Percentiles rank a stretch among this genome's conserved stretches.
Conservation (phyloP, 1,284 basidiomycete species). For the Abortiporus biennis region DNA sequence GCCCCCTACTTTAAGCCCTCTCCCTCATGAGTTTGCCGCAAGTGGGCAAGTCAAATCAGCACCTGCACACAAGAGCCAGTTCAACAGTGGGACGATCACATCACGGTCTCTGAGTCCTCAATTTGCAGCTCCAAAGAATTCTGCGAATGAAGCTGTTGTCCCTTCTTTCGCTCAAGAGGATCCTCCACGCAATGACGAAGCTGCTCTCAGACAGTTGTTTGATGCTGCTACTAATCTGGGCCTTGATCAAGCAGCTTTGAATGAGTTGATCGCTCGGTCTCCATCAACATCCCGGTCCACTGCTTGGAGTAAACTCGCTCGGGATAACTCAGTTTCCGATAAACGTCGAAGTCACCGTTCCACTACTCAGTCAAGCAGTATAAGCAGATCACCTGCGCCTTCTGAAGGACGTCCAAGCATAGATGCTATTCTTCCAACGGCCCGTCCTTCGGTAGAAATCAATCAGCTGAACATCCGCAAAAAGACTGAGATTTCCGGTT, state of each 20-base stretch:
- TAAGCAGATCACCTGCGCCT: constrained; percentile 18
- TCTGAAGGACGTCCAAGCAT: constrained; percentile 30
- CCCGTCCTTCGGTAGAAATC: constrained; percentile 24
- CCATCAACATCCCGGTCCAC: constrained; percentile 49
- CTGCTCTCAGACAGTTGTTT: constrained; percentile 63
- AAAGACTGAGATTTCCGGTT: constrained; percentile 19
- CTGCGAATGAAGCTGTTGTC: constrained; percentile 8
- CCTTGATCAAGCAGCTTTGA: constrained; percentile 62
- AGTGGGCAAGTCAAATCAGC: constrained; percentile 22
- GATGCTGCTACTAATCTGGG: constrained; percentile 70
- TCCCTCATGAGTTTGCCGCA: no score
- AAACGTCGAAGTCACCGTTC: constrained; percentile 21
- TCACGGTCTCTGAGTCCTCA: constrained; percentile 11
- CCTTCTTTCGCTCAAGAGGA: constrained; percentile 3
- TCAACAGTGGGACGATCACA: constrained; percentile 6
- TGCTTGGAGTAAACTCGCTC: constrained; percentile 37
- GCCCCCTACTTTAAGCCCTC: constrained; percentile 6
- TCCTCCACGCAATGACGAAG: constrained; percentile 27
- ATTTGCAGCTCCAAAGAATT: constrained; percentile 11
- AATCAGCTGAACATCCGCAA: constrained; percentile 33
- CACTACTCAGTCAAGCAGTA: constrained; percentile 14
- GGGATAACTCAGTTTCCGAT: constrained; percentile 35
- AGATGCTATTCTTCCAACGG: constrained; percentile 22
- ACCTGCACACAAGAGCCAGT: constrained; percentile 15
- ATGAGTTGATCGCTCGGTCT: constrained; percentile 63